Conservation (phyloP, 2,329 filamentous ascomycete genomes). For the Sporothrix schenckii region DNA sequence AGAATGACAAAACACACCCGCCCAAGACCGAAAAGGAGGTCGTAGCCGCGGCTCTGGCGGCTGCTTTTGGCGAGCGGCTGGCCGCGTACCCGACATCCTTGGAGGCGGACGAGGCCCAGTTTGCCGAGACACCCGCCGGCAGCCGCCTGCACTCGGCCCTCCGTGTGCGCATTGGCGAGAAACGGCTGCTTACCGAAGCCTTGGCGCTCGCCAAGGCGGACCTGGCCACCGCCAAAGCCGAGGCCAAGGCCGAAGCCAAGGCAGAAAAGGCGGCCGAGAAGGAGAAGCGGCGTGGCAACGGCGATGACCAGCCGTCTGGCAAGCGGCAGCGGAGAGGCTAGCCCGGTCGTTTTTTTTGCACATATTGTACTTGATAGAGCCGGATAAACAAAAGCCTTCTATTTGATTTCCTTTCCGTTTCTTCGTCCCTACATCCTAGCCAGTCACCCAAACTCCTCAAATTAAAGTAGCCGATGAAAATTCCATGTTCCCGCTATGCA, state of each 20-base stretch:
- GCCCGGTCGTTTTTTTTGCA: not conserved
- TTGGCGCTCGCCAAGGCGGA: conserved; percentile 36
- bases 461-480: not conserved
- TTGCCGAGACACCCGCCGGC: conserved; percentile 13
- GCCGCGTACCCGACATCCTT: conserved; percentile 41
- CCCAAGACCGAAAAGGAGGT: conserved; percentile 41
- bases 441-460: conserved; percentile 11
- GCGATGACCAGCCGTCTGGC: conserved; percentile 25
- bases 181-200: conserved; percentile 41
- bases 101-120: conserved; percentile 39
- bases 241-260: conserved; percentile 33
- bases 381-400: conserved; percentile 10
- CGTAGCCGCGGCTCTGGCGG: conserved; percentile 46
- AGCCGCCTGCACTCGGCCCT: conserved; percentile 40
- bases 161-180: conserved; percentile 45
- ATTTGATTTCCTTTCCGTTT: not conserved
- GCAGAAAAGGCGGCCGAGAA: conserved; percentile 31
- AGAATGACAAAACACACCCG: conserved; percentile 22
- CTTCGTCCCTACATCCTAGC: not conserved
- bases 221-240: conserved; percentile 32
- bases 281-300: conserved; percentile 8
- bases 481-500: not conserved
- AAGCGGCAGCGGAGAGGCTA: conserved; percentile 31
- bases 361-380: not conserved
- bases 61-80: conserved; percentile 40